Conservation (phyloP, 768 basidiomycete genomes). For the Panus rudis region DNA sequence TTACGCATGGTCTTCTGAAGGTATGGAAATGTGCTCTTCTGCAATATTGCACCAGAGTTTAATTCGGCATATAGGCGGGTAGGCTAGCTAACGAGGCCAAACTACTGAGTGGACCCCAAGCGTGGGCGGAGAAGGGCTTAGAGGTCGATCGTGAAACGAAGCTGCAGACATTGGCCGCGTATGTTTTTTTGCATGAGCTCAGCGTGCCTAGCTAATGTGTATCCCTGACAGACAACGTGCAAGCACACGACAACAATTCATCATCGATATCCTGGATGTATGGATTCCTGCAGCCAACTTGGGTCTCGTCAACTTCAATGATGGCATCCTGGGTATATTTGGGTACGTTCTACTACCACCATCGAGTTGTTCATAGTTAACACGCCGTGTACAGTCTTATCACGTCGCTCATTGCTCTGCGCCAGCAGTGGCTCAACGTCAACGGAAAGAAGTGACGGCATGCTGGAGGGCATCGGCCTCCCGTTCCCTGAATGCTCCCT, state of each 20-base stretch:
- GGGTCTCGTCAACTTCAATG: conserved; percentile 69
- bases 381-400: conserved; percentile 40
- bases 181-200: conserved; percentile 18
- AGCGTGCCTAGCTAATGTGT: conserved; percentile 6
- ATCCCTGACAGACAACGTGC: conserved; percentile 44
- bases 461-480: not conserved
- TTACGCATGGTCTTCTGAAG: conserved; percentile 64
- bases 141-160: conserved; percentile 59
- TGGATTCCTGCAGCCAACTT: conserved; percentile 86
- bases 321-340: conserved; percentile 77
- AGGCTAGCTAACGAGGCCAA: conserved; percentile 57
- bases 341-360: conserved; percentile 50
- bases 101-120: conserved; percentile 36
- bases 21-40: conserved; percentile 27
- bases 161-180: conserved; percentile 51
- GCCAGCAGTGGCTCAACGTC: conserved; percentile 58
- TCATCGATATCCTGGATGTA: conserved; percentile 79
- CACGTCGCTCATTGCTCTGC: conserved; percentile 64
- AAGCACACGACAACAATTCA: conserved; percentile 69
- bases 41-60: not conserved
- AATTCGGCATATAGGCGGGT: conserved; percentile 35
- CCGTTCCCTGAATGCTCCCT: no score
- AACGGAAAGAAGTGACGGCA: conserved; percentile 20
- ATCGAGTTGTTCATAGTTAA: conserved; percentile 4
- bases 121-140: conserved; percentile 60